Evolutionary conservation across 768 basidiomycete species (phyloP), one percentile per base, ranked within the genome.

Genomic region (Stropharia rugosoannulata): DNA sequence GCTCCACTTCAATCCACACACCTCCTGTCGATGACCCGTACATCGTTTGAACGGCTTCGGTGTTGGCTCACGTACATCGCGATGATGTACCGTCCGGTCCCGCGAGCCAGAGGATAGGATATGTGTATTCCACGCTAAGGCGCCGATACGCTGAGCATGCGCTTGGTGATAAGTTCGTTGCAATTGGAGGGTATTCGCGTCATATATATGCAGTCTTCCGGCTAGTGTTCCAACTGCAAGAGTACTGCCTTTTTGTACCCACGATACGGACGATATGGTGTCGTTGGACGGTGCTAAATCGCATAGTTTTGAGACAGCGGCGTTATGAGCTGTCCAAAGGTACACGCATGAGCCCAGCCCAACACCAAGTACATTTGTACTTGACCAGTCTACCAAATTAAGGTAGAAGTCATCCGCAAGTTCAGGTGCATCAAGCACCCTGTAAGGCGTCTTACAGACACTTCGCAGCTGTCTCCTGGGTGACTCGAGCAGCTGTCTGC

Each of bases 351-450:
- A 78, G 2, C 89, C 92, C 6, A 99, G 80, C 2, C 95, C 96
- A 7, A 98, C 97, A 3, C 91, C 95, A 0, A 98, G 84, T 0
- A 98, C 87, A 66, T 98, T 98, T 4, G 92, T 95, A 51, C 87
- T 89, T 2, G 90, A 93, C 97, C 97, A 98, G 59, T 98, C 95
- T 19, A 98, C 95, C 10, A 98, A 80, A 66, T 98, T 98, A 59
- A 99, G 87, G 66, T 99, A 98, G 71, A 98, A 99, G 70, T 99
- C 96, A 68, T 98, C 96, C 27, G 94, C 93, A 11, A 99, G 84
- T 53, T 98, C 95, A 0, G 96, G 97, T 7, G 96, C 96, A 67
- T 99, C 96, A 35, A 98, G 82, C 1, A 98, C 96, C 55, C 97
- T 86, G 75, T 96, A 98, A 2, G 96, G 96, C 0, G 95, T 97